Evolutionary conservation across 805 yeast genomes (phyloP), one percentile per base, ranked within the genome.

Genomic region (Yarrowia alimentaria): DNA sequence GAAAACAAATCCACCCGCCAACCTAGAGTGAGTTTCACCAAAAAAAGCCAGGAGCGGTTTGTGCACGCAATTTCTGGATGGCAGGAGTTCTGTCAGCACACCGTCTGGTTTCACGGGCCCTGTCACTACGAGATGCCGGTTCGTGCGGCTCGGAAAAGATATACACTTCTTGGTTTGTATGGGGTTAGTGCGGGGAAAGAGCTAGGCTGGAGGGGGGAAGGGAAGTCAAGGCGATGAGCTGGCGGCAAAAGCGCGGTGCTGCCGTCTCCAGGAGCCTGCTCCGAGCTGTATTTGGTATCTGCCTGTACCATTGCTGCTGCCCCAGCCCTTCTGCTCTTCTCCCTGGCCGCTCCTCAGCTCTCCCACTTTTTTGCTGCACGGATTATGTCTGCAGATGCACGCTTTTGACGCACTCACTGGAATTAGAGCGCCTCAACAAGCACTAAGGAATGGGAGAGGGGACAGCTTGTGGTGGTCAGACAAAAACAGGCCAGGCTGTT

Each of bases 361-460:
- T n/a, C n/a, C n/a, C n/a, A n/a, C n/a, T n/a, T n/a, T n/a, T n/a
- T n/a, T n/a, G n/a, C n/a, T n/a, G n/a, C n/a, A n/a, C n/a, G n/a
- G 38, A 33, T 34, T 14, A 35, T 14, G 29, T 17, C n/a, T n/a
- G n/a, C n/a, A n/a, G n/a, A n/a, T n/a, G n/a, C n/a, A n/a, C n/a
- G n/a, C n/a, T n/a, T n/a, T n/a, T 13, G 21, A 16, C 17, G 42
- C 42, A 35, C 2, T 12, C 18, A 30, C 43, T 37, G 25, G 43
- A n/a, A n/a, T n/a, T n/a, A n/a, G n/a, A n/a, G n/a, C 30, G 43
- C 30, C 47, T 28, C 47, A 40, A 40, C 47, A 40, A 40, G 47
- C 32, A 18, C 43, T 24, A 37, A 24, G 22, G 19, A 14, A 9
- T 29, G 43, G 24, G 24, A 30, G 43, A 13, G 12, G 38, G 10